Evolutionary conservation across 2,329 filamentous ascomycete species (phyloP), one percentile per base, ranked within the genome.

Genomic region (Arachnomyces sp.): DNA sequence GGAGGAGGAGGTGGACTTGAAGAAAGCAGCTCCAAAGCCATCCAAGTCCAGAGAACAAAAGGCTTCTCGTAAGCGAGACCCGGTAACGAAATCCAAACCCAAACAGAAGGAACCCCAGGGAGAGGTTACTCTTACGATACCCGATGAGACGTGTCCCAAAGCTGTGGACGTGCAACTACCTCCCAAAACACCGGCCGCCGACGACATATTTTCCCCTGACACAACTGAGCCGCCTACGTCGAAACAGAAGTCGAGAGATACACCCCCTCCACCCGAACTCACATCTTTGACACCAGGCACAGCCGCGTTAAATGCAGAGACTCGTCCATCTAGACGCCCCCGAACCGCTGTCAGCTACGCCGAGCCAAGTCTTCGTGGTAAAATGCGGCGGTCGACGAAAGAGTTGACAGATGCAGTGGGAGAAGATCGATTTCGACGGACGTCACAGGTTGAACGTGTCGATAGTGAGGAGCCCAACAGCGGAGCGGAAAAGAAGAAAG

Each of bases 341-440:
- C 72, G 82, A 51, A 66, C 76, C 8, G 72, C 79, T 36, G 75
- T 92, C 45, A 90, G 83, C 65, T 92, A 92, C 58, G 82, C 84
- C 8, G 84, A 90, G 58, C 85, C 85, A 1, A 90, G 84, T 53
- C 68, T 92, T 31, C 74, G 82, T 46, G 82, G 81, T 55, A 92
- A 92, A 65, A 89, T 92, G 84, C 76, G 85, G 43, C 75, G 85
- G 43, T 84, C 85, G 15, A 84, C 81, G 1, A 85, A 85, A 55
- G 78, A 85, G 48, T 63, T 89, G 7, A 76, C 82, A 28, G 83
- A 88, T 58, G 84, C 84, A 1, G 64, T 73, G 8, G 78, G 75
- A n/a, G 75, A 82, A 49, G 74, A 56, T 39, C 50, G 54, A 36
- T 48, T 54, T 42, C 52, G 61, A 66, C 68, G 51, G 67, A 69